A percentile compares a stretch with the other conserved stretches of the same genome.
Evolutionary conservation across 441 rosid genomes (phyloP).

Genomic region (Biscutella auriculata): DNA sequence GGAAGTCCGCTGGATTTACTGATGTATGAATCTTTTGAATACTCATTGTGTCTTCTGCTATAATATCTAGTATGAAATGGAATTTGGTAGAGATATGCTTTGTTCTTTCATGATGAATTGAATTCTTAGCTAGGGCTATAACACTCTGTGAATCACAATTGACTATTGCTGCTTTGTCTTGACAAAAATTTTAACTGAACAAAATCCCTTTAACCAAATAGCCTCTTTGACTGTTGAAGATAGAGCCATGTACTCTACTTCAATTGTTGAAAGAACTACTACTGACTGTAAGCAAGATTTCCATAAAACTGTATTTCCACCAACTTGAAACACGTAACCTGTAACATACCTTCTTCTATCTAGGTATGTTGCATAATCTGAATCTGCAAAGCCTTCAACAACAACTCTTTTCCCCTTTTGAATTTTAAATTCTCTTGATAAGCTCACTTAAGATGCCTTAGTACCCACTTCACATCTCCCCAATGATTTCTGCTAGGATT

Average conservation of each 20-base stretch:
- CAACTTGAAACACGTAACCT: not conserved
- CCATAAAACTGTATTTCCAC: not conserved
- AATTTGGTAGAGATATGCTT: not conserved
- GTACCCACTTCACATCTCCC: not conserved
- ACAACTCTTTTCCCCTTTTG: not conserved
- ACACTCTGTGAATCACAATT: not conserved
- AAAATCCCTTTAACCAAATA: not conserved
- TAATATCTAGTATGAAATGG: not conserved
- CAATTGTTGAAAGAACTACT: no score
- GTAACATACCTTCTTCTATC: not conserved
- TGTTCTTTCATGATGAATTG: not conserved
- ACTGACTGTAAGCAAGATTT: not conserved
- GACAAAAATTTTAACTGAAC: not conserved
- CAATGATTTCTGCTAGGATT: not conserved
- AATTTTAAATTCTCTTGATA: not conserved
- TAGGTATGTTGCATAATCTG: not conserved
- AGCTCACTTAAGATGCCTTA: not conserved
- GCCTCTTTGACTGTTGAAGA: not conserved
- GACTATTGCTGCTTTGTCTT: not conserved
- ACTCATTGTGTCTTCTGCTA: not conserved
- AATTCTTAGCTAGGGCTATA: no score
- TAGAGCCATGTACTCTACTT: not conserved
- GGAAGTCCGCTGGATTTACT: not conserved
- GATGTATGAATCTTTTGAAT: not conserved
- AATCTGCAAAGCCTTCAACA: not conserved